Evolutionary conservation across 1,284 basidiomycete species (phyloP), one percentile per base, ranked within the genome.

Genomic region (Melampsora americana): DNA sequence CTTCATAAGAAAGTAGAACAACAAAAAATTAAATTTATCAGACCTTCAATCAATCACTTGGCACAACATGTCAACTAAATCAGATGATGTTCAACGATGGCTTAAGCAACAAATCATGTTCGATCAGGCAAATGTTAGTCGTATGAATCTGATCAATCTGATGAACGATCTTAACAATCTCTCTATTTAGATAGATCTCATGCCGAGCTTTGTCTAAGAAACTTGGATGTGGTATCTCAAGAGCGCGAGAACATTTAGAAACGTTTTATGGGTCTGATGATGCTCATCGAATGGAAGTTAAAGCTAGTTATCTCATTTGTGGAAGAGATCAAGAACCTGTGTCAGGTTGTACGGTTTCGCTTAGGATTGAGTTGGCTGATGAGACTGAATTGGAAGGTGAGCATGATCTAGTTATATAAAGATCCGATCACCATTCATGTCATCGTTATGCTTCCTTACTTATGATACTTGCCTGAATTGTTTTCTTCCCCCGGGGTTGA

Each of bases 41-140:
- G 12, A 39, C 7, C 7, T 39, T 39, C 39, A 39, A n/a, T n/a
- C 39, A 39, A 6, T 12, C 12, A 7, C 12, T 26, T 53, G 50
- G 18, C 2, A 7, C 20, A 26, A 53, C 20, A 53, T 53, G 50
- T 20, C 20, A 20, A 2, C 50, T 53, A 53, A 20, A 16, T 7
- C 50, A 26, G 50, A 26, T 53, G 50, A 53, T 12, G 50, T 72
- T 20, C 70, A 66, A 39, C 42, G 53, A 66, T 72, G 70, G 70
- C n/a, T 72, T 9, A 65, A 64, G 53, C 70, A 72, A 12, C n/a
- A 56, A 42, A 66, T 72, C 30, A 72, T 72, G 23, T 56, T 72
- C 18, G 70, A 72, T 39, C 70, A 72, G 50, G 70, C 70, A n/a
- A 72, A 61, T 30, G 70, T 72, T 42, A 35, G 70, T 5, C 39